Evolutionary conservation across 2,329 filamentous ascomycete species (phyloP).

Genomic region (Penicillium sp.): DNA sequence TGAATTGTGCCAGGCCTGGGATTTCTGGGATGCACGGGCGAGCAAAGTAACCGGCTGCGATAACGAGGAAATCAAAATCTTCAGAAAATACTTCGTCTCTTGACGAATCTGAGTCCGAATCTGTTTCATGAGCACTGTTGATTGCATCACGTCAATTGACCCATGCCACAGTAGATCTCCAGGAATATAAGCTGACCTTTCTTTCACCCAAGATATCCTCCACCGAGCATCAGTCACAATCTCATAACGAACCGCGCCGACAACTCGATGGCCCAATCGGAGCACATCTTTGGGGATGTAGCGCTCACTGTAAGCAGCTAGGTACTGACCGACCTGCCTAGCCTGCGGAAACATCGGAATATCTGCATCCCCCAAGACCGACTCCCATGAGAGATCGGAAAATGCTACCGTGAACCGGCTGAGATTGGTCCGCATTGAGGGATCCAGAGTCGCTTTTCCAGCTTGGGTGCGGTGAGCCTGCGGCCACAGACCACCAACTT

Average conservation of each 20-base stretch:
- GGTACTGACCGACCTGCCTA: constrained; percentile 69
- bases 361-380: constrained; percentile 36
- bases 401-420: constrained; percentile 65
- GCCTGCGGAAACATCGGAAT: constrained; percentile 66
- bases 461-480: neutral
- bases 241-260: constrained; percentile 24
- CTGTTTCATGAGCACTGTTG: neutral
- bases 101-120: neutral
- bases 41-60: constrained; percentile 74
- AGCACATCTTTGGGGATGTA: constrained; percentile 51
- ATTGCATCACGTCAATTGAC: neutral
- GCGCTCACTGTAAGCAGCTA: constrained; percentile 57
- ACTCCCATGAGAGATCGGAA: constrained; percentile 64
- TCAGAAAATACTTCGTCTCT: constrained; percentile 17
- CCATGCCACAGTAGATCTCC: neutral
- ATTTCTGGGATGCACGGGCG: constrained; percentile 51
- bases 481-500: constrained; percentile 76
- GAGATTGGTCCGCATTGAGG: constrained; percentile 58
- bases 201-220: constrained; percentile 36
- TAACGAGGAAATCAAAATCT: constrained; percentile 64
- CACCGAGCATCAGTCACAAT: constrained; percentile 28
- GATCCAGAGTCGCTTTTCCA: constrained; percentile 47
- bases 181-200: constrained; percentile 12
- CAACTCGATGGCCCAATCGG: constrained; percentile 46
- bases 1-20: constrained; percentile 27